Conservation (phyloP, 106 monocot genomes). For the Hemerocallis citrina region DNA sequence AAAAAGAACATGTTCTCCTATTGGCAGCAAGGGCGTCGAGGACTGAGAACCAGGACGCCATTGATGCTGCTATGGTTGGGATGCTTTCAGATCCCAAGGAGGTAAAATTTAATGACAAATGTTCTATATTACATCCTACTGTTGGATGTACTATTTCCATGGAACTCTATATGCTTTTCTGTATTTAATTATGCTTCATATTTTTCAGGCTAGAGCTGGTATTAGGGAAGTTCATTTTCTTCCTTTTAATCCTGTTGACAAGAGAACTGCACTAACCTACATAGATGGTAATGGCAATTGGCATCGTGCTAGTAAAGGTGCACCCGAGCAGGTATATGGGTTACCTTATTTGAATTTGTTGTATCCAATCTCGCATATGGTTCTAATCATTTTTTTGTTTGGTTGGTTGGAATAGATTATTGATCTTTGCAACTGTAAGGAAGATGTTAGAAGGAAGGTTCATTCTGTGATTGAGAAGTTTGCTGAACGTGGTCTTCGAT, state of each 20-base stretch:
- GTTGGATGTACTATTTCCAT: background rate
- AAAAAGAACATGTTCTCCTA: constrained; percentile 48
- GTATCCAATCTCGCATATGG: too few species aligned
- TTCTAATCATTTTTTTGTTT: too few species aligned
- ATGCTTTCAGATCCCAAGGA: constrained; percentile 83
- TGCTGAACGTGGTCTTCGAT: constrained; percentile 72
- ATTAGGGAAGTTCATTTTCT: constrained; percentile 70
- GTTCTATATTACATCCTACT: background rate
- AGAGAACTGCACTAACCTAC: constrained; percentile 78
- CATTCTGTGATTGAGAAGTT: constrained; percentile 60
- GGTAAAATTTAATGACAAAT: constrained; percentile 13
- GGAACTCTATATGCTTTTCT: background rate
- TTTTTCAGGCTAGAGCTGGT: constrained; percentile 55
- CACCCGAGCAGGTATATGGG: constrained; percentile 57
- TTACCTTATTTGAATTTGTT: too few species aligned
- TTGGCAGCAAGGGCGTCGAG: constrained; percentile 68
- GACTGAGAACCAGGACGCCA: constrained; percentile 71
- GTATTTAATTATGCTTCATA: background rate
- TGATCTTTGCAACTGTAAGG: constrained; percentile 53
- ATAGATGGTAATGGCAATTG: constrained; percentile 44
- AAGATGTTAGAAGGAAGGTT: constrained; percentile 54
- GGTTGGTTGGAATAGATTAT: constrained; percentile 43
- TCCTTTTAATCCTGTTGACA: constrained; percentile 78
- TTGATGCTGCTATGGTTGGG: constrained; percentile 76
- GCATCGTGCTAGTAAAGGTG: constrained; percentile 73